A percentile compares a stretch with the other conserved stretches of the same genome.
Evolutionary conservation across 768 basidiomycete species (phyloP).

Genomic region (Mrakia gelida): DNA sequence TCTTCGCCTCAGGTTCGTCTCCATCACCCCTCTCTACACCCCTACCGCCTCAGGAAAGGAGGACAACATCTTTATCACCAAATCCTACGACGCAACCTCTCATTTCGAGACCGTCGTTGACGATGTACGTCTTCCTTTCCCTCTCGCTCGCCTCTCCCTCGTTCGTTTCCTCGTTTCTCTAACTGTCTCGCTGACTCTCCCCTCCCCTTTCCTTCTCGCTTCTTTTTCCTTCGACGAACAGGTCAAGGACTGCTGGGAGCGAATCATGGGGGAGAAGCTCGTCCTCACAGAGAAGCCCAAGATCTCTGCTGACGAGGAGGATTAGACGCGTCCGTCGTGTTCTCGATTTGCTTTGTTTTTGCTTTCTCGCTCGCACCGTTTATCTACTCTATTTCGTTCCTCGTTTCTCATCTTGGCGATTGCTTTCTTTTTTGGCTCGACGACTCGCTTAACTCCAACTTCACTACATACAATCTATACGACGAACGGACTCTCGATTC

Average conservation of each 20-base stretch:
- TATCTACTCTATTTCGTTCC: background rate
- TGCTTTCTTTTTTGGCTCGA: background rate
- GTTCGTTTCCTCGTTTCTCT: too few species aligned
- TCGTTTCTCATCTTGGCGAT: background rate
- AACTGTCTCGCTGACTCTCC: background rate
- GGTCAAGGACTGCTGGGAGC: slow-evolving; percentile 92
- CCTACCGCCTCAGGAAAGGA: slow-evolving; percentile 73
- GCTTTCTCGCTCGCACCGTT: background rate
- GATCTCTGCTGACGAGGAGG: slow-evolving; percentile 30
- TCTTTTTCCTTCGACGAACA: slow-evolving; percentile 75
- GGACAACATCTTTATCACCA: slow-evolving; percentile 95
- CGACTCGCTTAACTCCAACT: too few species aligned
- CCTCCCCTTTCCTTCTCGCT: background rate
- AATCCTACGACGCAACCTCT: slow-evolving; percentile 95
- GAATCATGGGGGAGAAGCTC: slow-evolving; percentile 51
- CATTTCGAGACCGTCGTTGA: slow-evolving; percentile 77
- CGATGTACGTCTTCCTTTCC: background rate
- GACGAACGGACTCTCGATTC: too few species aligned
- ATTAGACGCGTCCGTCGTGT: background rate
- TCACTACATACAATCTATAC: too few species aligned
- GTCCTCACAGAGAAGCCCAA: slow-evolving; percentile 30
- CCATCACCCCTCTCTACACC: slow-evolving; percentile 79
- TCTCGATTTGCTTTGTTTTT: background rate
- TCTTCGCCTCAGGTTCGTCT: slow-evolving; percentile 67
- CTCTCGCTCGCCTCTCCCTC: background rate